These are phyloP conservation scores for Cephalotrichum gorgonifer DNA, from an alignment of 2,329 filamentous ascomycete genomes.

Conservation along the genomic window DNA sequence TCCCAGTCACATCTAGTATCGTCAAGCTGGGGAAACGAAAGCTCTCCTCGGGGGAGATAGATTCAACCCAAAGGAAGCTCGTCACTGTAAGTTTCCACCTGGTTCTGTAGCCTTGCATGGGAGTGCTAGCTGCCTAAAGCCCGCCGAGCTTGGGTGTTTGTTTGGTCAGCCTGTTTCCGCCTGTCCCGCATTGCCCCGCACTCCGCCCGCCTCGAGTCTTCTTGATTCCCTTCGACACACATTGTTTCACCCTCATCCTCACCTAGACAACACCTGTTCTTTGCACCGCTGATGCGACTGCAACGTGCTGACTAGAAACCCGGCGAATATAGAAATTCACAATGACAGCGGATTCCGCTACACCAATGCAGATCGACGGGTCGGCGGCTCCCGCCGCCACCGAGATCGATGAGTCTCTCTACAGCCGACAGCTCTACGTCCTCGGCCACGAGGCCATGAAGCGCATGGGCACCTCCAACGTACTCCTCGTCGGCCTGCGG, in stretches of 20 bases:
- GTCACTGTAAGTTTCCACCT: conserved; percentile 44
- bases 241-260: not conserved
- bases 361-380: conserved; percentile 52
- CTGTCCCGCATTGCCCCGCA: not conserved
- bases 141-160: not conserved
- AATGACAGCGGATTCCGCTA: conserved; percentile 50
- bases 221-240: not conserved
- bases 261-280: not conserved
- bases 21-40: conserved; percentile 59
- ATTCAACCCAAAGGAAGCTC: conserved; percentile 45
- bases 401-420: conserved; percentile 64
- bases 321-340: conserved; percentile 31
- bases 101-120: not conserved
- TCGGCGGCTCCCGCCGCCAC: conserved; percentile 39
- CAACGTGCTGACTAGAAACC: not conserved
- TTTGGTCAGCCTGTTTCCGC: not conserved
- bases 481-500: conserved; percentile 84
- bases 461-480: conserved; percentile 93
- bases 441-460: conserved; percentile 83
- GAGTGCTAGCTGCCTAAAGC: not conserved
- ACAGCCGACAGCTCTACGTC: conserved; percentile 65
- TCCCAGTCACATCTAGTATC: conserved; percentile 9
- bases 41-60: conserved; percentile 49
- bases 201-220: not conserved
- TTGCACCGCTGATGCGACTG: not conserved